A percentile compares a stretch with the other conserved stretches of the same genome.
Conservation (phyloP, 139 green algal genomes). For the Raphidocelis subcapitata region DNA sequence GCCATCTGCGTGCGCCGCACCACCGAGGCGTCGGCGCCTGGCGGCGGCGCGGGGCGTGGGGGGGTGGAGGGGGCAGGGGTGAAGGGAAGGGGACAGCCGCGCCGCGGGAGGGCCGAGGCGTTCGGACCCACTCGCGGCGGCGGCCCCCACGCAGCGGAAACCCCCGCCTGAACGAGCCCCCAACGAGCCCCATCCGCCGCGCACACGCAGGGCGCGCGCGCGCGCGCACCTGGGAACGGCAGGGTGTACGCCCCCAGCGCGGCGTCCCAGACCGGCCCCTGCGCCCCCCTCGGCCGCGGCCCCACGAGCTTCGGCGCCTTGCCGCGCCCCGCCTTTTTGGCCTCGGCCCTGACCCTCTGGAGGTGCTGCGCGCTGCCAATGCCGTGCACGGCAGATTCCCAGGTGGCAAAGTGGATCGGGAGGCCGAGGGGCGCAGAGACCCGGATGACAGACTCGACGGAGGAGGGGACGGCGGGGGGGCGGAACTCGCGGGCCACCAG, state of each 20-base stretch:
- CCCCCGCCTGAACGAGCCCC: too few species aligned
- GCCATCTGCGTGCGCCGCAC: constrained; percentile 48
- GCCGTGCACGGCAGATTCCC: constrained; percentile 58
- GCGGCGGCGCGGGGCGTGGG: too few species aligned
- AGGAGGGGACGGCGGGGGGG: constrained; percentile 9
- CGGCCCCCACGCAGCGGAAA: too few species aligned
- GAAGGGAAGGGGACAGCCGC: too few species aligned
- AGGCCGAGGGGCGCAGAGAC: constrained; percentile 15
- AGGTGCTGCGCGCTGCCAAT: constrained; percentile 40
- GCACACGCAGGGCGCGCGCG: too few species aligned
- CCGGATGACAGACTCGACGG: constrained; percentile 24
- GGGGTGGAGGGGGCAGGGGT: too few species aligned
- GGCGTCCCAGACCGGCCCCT: not conserved
- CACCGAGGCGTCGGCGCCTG: constrained; percentile 63
- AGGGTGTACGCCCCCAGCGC: constrained; percentile 34
- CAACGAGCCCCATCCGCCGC: too few species aligned
- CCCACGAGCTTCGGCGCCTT: not conserved
- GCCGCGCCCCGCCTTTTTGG: constrained; percentile 12
- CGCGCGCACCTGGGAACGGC: constrained; percentile 53
- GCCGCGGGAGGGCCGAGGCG: too few species aligned
- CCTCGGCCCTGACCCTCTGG: constrained; percentile 26
- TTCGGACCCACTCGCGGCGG: too few species aligned
- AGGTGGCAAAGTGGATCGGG: constrained; percentile 27
- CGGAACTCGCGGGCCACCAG: constrained; percentile 3
- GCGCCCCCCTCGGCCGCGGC: not conserved